phyloP scores from a whole-genome alignment of 2,329 filamentous ascomycete species.

The Fusarium tricinctum region DNA sequence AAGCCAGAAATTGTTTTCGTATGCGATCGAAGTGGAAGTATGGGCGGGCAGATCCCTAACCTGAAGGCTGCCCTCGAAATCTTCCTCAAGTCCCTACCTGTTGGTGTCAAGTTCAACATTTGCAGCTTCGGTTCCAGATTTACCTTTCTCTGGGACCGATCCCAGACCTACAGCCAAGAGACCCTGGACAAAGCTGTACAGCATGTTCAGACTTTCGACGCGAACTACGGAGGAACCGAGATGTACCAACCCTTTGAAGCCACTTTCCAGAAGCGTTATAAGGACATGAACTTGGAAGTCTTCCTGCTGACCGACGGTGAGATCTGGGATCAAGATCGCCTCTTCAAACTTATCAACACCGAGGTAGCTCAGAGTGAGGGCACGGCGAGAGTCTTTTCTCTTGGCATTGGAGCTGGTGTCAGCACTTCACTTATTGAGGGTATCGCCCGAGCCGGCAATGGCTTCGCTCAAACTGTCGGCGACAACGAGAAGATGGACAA shows the following conservation, averaged over 20 bases:
- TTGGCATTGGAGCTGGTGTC: slow-evolving; percentile 66
- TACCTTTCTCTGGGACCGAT: slow-evolving; percentile 63
- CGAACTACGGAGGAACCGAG: slow-evolving; percentile 68
- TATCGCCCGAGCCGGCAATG: slow-evolving; percentile 66
- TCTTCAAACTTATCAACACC: slow-evolving; percentile 63
- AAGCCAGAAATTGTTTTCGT: slow-evolving; percentile 77
- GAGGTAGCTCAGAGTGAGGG: slow-evolving; percentile 58
- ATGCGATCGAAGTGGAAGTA: slow-evolving; percentile 79
- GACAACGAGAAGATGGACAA: slow-evolving; percentile 75
- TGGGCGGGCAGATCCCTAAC: slow-evolving; percentile 67
- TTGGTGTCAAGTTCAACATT: slow-evolving; percentile 77
- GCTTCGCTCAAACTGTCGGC: slow-evolving; percentile 73
- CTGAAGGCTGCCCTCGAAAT: slow-evolving; percentile 70
- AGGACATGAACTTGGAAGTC: slow-evolving; percentile 65
- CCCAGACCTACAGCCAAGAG: slow-evolving; percentile 61
- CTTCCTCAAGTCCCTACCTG: slow-evolving; percentile 75
- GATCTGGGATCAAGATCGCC: slow-evolving; percentile 61
- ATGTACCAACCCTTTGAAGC: slow-evolving; percentile 63
- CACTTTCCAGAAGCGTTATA: slow-evolving; percentile 59
- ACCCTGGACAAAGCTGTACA: slow-evolving; percentile 59
- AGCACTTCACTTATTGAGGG: slow-evolving; percentile 69
- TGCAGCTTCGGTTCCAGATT: slow-evolving; percentile 72
- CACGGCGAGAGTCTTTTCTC: slow-evolving; percentile 65
- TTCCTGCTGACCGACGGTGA: slow-evolving; percentile 71
- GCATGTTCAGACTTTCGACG: slow-evolving; percentile 59